Percentiles rank a stretch among this genome's conserved stretches.
These are phyloP conservation scores for Tulasnella sp. DNA, from an alignment of 768 basidiomycete genomes.

Conservation along the genomic window DNA sequence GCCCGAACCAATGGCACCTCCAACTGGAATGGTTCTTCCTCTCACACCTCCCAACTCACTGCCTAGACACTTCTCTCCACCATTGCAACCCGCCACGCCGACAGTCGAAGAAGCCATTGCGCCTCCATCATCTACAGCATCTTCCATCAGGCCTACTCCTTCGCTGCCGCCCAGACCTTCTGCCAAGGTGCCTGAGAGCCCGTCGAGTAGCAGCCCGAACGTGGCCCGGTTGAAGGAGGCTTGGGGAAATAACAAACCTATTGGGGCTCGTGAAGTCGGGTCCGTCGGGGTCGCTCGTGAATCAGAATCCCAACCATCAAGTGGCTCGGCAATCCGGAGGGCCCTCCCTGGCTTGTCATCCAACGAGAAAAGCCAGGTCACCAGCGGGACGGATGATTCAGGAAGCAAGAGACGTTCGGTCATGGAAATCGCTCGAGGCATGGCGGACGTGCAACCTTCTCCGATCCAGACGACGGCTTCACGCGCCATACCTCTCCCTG, in stretches of 20 bases:
- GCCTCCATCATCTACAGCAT: not conserved
- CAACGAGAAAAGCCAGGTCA: constrained; percentile 1
- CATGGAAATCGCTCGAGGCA: constrained; percentile 72
- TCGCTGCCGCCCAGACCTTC: not conserved
- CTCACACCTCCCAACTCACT: not conserved
- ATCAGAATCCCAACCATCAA: not conserved
- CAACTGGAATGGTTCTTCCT: not conserved
- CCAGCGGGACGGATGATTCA: not conserved
- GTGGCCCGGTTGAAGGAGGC: not conserved
- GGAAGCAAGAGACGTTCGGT: constrained; percentile 42
- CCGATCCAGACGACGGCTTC: constrained; percentile 20
- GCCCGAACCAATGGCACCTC: not conserved
- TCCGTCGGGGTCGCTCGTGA: not conserved
- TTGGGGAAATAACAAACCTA: constrained; percentile 21
- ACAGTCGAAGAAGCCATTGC: not conserved
- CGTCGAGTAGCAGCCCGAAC: not conserved
- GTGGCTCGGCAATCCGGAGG: not conserved
- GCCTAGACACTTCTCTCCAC: not conserved
- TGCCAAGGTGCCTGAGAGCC: not conserved
- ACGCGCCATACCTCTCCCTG: not conserved
- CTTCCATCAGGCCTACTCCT: not conserved
- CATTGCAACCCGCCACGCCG: not conserved
- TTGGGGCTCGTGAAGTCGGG: not conserved
- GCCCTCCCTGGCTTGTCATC: constrained; percentile 12
- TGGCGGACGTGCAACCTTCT: constrained; percentile 43